These are phyloP conservation scores for Umbelopsis sp. DNA, from an alignment of 371 early-diverging fungal genomes.

Conservation along the genomic window DNA sequence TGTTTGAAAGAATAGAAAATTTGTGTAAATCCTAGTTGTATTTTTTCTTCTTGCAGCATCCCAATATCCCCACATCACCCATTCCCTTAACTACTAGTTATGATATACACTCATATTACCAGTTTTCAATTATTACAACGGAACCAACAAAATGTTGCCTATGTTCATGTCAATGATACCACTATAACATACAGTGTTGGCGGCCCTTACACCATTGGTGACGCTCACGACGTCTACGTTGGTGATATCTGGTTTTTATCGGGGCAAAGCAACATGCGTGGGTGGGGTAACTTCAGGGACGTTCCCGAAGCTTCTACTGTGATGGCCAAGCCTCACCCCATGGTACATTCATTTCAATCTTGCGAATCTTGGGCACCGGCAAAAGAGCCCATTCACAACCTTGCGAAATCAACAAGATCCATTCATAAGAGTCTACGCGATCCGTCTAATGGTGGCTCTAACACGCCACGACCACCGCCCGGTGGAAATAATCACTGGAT, in stretches of 20 bases:
- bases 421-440: conserved; percentile 14
- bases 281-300: conserved; percentile 13
- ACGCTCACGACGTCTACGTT: conserved; percentile 15
- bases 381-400: conserved; percentile 14
- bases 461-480: neutral
- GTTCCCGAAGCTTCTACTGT: neutral
- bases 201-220: conserved; percentile 17
- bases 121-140: conserved; percentile 44
- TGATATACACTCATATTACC: conserved; percentile 23
- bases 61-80: neutral
- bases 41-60: neutral
- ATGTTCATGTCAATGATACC: conserved; percentile 23
- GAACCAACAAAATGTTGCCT: conserved; percentile 26
- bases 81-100: neutral
- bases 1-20: neutral
- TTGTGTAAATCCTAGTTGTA: neutral
- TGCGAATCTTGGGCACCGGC: conserved; percentile 16
- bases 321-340: neutral
- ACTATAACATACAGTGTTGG: neutral
- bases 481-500: neutral
- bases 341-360: conserved; percentile 16
- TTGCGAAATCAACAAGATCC: neutral
- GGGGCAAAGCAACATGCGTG: conserved; percentile 21
- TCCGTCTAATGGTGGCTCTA: conserved; percentile 18
- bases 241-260: conserved; percentile 21